phyloP scores from a whole-genome alignment of 2,329 filamentous ascomycete species.

The Pseudogymnoascus sp. region DNA sequence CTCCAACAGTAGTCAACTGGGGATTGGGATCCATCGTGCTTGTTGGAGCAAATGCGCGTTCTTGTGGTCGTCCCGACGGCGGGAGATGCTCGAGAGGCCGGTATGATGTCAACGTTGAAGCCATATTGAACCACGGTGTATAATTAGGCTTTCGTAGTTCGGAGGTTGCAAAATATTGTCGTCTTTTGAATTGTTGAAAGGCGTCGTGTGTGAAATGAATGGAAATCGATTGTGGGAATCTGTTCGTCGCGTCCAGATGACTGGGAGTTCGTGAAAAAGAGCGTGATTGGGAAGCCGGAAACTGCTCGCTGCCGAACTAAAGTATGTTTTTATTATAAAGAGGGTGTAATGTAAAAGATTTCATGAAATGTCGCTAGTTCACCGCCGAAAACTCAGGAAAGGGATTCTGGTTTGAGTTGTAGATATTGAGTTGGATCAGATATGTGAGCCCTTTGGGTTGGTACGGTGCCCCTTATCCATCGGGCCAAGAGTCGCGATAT shows the following conservation, averaged over 20 bases:
- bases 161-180: background rate
- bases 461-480: background rate
- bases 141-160: background rate
- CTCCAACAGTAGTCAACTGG: constrained; percentile 40
- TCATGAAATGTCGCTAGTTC: background rate
- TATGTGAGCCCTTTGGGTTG: constrained; percentile 4
- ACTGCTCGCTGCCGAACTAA: background rate
- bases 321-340: constrained; percentile 2
- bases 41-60: constrained; percentile 34
- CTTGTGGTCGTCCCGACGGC: constrained; percentile 20
- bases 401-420: background rate
- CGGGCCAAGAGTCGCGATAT: constrained; percentile 6
- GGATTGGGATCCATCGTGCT: constrained; percentile 33
- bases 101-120: constrained; percentile 7
- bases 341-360: background rate
- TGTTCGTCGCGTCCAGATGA: constrained; percentile 6
- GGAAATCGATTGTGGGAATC: background rate
- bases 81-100: constrained; percentile 3
- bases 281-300: background rate
- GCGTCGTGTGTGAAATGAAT: background rate
- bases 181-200: background rate
- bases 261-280: constrained; percentile 5
- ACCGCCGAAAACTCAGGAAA: constrained; percentile 2
- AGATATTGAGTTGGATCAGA: constrained; percentile 4
- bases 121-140: constrained; percentile 3